Conservation (phyloP, 495 filamentous ascomycete species). For the Xylaria grammica region DNA sequence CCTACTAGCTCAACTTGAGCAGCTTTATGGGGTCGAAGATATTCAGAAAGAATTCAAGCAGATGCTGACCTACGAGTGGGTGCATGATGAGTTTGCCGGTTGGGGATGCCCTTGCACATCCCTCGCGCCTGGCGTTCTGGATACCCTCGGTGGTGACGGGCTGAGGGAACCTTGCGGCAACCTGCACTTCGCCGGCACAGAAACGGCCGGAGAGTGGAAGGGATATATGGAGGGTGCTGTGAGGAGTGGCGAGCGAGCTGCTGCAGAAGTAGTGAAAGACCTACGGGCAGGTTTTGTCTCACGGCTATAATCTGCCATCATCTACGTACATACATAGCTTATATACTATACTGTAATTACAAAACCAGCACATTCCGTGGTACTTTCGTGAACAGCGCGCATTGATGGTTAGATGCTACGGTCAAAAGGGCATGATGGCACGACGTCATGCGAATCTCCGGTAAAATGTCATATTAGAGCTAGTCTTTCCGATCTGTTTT, state of each 20-base stretch:
- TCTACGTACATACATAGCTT: no score
- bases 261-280: constrained; percentile 37
- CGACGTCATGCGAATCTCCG: no score
- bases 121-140: constrained; percentile 22
- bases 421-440: no score
- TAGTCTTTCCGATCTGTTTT: no score
- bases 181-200: constrained; percentile 57
- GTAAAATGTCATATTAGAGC: no score
- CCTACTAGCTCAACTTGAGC: background rate
- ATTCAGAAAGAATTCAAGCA: background rate
- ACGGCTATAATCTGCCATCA: constrained; percentile 2
- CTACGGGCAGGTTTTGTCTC: background rate
- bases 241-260: constrained; percentile 42
- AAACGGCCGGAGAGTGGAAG: constrained; percentile 49
- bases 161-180: constrained; percentile 36
- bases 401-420: no score
- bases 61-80: background rate
- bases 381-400: no score
- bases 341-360: no score
- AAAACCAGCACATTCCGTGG: no score
- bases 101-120: constrained; percentile 6
- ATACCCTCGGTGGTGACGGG: constrained; percentile 31
- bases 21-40: background rate
- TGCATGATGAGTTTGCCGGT: background rate
- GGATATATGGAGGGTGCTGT: constrained; percentile 60